Conservation (phyloP, 2,329 filamentous ascomycete species). For the Cladophialophora psammophila region DNA sequence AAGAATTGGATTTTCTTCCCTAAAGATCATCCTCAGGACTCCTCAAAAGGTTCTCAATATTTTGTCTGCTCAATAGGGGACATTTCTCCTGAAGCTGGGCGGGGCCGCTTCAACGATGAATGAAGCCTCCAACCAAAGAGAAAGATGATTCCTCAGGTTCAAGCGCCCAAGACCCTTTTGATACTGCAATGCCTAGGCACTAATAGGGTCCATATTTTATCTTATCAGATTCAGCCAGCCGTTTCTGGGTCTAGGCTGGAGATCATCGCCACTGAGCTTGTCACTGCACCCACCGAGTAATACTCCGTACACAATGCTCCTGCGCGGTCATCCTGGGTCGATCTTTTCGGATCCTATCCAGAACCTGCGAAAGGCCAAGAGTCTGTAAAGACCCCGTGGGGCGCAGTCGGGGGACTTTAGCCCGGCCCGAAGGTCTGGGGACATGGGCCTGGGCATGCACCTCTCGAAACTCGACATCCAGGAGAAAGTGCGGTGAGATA, state of each 20-base stretch:
- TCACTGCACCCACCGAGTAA: not conserved
- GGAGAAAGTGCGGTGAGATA: constrained; percentile 35
- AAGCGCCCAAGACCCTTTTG: not conserved
- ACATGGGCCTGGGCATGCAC: not conserved
- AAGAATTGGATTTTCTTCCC: not conserved
- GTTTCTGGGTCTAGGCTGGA: not conserved
- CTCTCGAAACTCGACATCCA: constrained; percentile 9
- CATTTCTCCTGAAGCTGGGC: not conserved
- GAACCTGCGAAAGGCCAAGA: not conserved
- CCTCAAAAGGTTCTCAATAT: not conserved
- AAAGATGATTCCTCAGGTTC: no score
- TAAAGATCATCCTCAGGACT: not conserved
- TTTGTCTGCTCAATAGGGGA: not conserved
- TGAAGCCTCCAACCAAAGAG: not conserved
- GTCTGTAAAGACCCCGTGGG: not conserved
- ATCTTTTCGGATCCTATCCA: not conserved
- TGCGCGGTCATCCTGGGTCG: not conserved
- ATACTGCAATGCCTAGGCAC: not conserved
- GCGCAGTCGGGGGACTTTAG: not conserved
- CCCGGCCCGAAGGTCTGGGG: not conserved
- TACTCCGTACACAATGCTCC: not conserved
- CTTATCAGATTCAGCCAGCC: not conserved
- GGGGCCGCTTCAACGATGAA: not conserved
- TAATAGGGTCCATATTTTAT: not conserved
- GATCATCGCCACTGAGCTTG: not conserved